Percentiles rank a stretch among this genome's conserved stretches.
phyloP scores from a whole-genome alignment of 2,329 filamentous ascomycete genomes.

The Cladosporium cucumerinum region DNA sequence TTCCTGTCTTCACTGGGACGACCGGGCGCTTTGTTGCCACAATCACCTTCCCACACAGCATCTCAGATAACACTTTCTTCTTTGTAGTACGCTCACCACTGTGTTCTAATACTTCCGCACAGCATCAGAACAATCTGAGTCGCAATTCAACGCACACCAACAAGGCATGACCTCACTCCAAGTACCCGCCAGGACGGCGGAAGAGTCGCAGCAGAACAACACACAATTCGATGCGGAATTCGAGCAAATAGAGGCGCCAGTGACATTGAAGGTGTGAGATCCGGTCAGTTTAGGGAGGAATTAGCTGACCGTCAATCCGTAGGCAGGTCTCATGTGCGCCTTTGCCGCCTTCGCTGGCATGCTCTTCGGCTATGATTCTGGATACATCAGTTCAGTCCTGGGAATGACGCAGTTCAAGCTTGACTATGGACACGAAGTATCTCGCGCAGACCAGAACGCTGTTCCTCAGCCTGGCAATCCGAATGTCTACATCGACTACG shows the following conservation, averaged over 20 bases:
- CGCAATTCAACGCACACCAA: neutral
- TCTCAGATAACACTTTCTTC: neutral
- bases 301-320: neutral
- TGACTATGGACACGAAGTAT: conserved; percentile 31
- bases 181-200: conserved; percentile 3
- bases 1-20: conserved; percentile 11
- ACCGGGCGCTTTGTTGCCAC: conserved; percentile 6
- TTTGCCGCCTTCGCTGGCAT: conserved; percentile 61
- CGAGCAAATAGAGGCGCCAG: conserved; percentile 33
- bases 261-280: conserved; percentile 30
- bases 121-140: neutral
- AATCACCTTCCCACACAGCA: neutral
- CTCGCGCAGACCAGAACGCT: conserved; percentile 5
- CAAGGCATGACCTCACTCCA: conserved; percentile 1
- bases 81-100: neutral
- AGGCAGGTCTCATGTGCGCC: conserved; percentile 59
- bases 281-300: neutral
- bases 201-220: conserved; percentile 1
- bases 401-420: conserved; percentile 49
- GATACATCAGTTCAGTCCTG: conserved; percentile 53
- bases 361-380: conserved; percentile 59
- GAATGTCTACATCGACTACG: conserved; percentile 28
- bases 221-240: neutral
- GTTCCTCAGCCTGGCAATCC: conserved; percentile 16
- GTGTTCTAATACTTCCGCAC: neutral